Evolutionary conservation across 179 eudicot genomes (phyloP), one percentile per base, ranked within the genome.

Genomic region (Drosera spatulata): DNA sequence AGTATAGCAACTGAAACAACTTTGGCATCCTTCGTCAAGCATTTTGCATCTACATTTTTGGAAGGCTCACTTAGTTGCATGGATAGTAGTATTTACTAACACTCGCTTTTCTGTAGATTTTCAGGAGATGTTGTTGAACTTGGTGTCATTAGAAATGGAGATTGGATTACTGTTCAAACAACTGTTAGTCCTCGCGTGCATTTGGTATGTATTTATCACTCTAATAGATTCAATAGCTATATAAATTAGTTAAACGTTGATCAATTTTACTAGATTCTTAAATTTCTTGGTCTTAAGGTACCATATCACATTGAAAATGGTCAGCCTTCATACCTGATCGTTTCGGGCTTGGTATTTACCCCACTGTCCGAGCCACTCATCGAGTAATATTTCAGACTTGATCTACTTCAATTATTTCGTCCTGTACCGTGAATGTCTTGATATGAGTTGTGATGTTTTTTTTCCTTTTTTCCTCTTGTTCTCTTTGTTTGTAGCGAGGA

Each of bases 331-430:
- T 91, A 91, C 64, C 61, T 91, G 13, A 91, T 91, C 67, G 89
- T 88, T 70, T 95, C 96, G 70, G 97, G 97, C 49, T 79, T 91
- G 82, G 97, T 91, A 69, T 91, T 91, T 66, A 88, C 96, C 46
- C 97, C 96, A 55, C 84, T 91, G 47, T 88, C 97, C 13, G 96
- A 91, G 60, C 95, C 95, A 45, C 85, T 91, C 42, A 85, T 91
- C 62, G 97, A 82, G 97, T 91, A 88, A 64, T 4, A 3, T 57
- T 58, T 61, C 10, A 10, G 33, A 22, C 33, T 22, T 22, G 33
- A 22, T 22, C 33, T 22, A 22, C 33, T 22, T 22, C 33, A 22
- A 22, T 22, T 22, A 22, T 22, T 22, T 22, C 33, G 33, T 22
- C 33, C 1, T 22, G 33, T 22, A 22, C 33, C 33, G 1, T 22